Evolutionary conservation across 345 rosid species (phyloP).

Genomic region (Boechera retrofracta): DNA sequence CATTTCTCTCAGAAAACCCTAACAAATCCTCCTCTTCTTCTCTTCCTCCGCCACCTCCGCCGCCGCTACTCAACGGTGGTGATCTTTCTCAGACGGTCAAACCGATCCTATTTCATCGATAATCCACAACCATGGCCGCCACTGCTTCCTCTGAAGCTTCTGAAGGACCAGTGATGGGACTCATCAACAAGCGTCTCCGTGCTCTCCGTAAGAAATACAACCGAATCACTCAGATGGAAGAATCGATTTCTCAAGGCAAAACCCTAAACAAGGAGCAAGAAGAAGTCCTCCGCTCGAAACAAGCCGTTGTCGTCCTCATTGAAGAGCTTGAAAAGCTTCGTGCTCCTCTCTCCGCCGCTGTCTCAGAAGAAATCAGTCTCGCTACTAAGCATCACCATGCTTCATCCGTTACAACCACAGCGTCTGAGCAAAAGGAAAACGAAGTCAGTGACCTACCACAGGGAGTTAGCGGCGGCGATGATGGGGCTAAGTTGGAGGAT

Average conservation of each 20-base stretch:
- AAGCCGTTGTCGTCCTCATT: conserved; percentile 61
- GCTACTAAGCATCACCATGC: conserved; percentile 40
- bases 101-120: neutral
- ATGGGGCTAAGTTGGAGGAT: conserved; percentile 51
- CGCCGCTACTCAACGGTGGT: conserved; percentile 41
- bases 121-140: conserved; percentile 40
- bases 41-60: conserved; percentile 22
- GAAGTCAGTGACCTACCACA: conserved; percentile 9
- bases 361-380: conserved; percentile 73
- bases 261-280: conserved; percentile 82
- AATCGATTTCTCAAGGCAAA: conserved; percentile 77
- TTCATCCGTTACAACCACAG: conserved; percentile 32
- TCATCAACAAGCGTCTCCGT: conserved; percentile 92
- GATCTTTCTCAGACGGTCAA: neutral
- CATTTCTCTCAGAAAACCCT: conserved; percentile 37
- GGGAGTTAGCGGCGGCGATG: conserved; percentile 35
- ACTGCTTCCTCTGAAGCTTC: conserved; percentile 58
- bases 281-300: conserved; percentile 85
- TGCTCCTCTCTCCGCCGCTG: conserved; percentile 64
- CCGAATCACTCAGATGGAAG: conserved; percentile 87
- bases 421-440: conserved; percentile 15
- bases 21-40: conserved; percentile 5
- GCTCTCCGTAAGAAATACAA: conserved; percentile 85
- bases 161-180: conserved; percentile 83
- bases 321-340: conserved; percentile 95